Evolutionary conservation across 352 stramenopile species (phyloP).

Genomic region (Pythium pectinolyticum): DNA sequence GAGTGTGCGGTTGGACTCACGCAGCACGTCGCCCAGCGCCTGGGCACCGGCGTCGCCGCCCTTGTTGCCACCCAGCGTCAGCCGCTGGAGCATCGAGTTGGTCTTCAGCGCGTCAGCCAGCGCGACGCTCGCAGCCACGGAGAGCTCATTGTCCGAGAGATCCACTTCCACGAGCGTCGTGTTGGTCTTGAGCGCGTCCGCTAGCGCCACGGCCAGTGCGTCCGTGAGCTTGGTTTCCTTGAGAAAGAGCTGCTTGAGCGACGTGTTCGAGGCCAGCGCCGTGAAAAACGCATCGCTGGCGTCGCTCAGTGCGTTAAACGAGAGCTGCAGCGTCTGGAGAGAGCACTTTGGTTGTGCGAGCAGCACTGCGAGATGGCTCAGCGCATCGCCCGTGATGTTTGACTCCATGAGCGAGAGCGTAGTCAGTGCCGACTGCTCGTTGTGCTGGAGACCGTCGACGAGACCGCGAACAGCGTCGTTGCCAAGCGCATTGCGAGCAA

Average conservation of each 20-base stretch:
- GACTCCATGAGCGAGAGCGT: conserved; percentile 52
- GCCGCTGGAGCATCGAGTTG: conserved; percentile 47
- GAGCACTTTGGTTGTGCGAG: conserved; percentile 45
- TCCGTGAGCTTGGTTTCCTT: conserved; percentile 67
- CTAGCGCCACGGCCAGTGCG: conserved; percentile 39
- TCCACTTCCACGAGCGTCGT: conserved; percentile 55
- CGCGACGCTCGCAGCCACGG: conserved; percentile 29
- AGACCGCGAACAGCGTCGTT: conserved; percentile 44
- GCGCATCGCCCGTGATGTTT: conserved; percentile 41
- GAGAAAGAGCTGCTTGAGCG: conserved; percentile 60
- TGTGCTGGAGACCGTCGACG: conserved; percentile 39
- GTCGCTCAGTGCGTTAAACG: conserved; percentile 58
- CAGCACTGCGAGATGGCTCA: conserved; percentile 48
- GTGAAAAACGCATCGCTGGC: conserved; percentile 53
- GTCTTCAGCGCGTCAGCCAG: conserved; percentile 43
- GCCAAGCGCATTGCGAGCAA: conserved; percentile 65
- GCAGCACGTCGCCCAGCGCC: conserved; percentile 38
- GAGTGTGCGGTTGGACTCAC: conserved; percentile 40
- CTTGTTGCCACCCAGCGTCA: conserved; percentile 67
- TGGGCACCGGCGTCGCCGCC: conserved; percentile 49
- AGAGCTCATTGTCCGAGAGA: conserved; percentile 70
- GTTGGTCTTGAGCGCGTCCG: conserved; percentile 49
- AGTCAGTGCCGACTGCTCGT: conserved; percentile 31
- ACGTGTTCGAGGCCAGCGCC: conserved; percentile 56
- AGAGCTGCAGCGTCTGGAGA: conserved; percentile 62